Percentiles rank a stretch among this genome's conserved stretches.
Evolutionary conservation across 1,284 basidiomycete genomes (phyloP).

Genomic region (Blastosporella zonata): DNA sequence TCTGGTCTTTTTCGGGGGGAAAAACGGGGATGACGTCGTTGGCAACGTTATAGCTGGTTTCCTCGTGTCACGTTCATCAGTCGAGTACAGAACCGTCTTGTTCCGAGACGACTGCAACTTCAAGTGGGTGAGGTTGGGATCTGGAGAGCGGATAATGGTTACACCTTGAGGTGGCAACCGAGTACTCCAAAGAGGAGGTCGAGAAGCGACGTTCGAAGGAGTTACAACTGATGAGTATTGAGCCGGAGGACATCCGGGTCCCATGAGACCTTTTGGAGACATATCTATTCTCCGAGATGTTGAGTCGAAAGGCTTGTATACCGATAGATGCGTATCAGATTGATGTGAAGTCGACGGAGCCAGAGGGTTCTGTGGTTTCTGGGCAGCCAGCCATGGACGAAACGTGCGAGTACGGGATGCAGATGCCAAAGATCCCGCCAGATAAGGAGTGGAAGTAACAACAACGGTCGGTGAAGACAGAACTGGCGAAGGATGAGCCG

Average conservation of each 20-base stretch:
- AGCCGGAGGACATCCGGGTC: neutral
- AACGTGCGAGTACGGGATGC: neutral
- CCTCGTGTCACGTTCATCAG: neutral
- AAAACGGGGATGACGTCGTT: neutral
- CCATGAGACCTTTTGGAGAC: neutral
- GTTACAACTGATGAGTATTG: neutral
- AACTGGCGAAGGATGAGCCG: too few species aligned
- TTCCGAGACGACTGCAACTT: neutral
- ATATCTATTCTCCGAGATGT: neutral
- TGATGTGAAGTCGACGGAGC: too few species aligned
- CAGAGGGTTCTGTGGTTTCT: neutral
- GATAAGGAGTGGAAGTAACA: too few species aligned
- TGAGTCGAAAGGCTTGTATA: neutral
- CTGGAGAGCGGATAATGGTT: neutral
- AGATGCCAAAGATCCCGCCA: too few species aligned
- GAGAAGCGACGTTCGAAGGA: neutral
- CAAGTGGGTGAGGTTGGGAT: neutral
- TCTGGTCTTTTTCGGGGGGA: slow-evolving; percentile 21
- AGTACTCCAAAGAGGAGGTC: neutral
- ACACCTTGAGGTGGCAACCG: neutral
- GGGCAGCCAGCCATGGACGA: neutral
- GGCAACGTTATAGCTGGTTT: neutral
- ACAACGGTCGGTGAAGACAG: too few species aligned
- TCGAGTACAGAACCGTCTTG: neutral
- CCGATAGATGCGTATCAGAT: too few species aligned